Evolutionary conservation across 257 asterid species (phyloP).

Genomic region (Haberlea rhodopensis): DNA sequence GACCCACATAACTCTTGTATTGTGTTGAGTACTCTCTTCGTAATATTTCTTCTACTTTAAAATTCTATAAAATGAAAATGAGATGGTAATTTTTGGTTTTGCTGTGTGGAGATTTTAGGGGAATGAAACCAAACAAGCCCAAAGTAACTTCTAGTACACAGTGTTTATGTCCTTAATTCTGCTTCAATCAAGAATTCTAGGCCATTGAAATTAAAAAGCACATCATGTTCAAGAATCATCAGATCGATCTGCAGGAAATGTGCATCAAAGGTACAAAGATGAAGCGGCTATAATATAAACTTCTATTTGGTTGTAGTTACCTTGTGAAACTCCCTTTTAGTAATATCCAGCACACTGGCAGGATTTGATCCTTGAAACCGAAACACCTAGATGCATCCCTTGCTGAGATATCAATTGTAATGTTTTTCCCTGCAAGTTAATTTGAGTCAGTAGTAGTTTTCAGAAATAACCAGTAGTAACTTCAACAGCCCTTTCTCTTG

Average conservation of each 20-base stretch:
- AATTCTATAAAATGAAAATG: neutral
- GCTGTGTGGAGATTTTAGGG: neutral
- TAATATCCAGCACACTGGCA: neutral
- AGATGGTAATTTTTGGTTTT: neutral
- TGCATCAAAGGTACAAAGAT: neutral
- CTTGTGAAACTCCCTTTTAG: constrained; percentile 4
- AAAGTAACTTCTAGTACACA: neutral
- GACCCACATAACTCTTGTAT: no score
- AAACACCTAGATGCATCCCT: neutral
- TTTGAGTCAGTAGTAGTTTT: neutral
- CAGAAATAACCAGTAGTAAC: neutral
- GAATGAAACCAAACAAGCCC: neutral
- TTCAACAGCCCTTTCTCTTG: neutral
- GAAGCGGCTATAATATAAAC: neutral
- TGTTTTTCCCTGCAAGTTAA: constrained; percentile 13
- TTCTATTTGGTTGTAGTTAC: constrained; percentile 6
- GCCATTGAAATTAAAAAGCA: neutral
- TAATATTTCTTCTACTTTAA: no score
- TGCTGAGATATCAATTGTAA: constrained; percentile 6
- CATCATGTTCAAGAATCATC: neutral
- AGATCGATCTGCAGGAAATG: neutral
- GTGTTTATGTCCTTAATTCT: neutral
- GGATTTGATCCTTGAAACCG: constrained; percentile 7
- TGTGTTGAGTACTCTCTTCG: no score
- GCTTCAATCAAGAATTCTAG: neutral